Percentiles rank a stretch among this genome's conserved stretches.
Conservation (phyloP, 192 early-diverging fungal genomes). For the Cetraspora pellucida region DNA sequence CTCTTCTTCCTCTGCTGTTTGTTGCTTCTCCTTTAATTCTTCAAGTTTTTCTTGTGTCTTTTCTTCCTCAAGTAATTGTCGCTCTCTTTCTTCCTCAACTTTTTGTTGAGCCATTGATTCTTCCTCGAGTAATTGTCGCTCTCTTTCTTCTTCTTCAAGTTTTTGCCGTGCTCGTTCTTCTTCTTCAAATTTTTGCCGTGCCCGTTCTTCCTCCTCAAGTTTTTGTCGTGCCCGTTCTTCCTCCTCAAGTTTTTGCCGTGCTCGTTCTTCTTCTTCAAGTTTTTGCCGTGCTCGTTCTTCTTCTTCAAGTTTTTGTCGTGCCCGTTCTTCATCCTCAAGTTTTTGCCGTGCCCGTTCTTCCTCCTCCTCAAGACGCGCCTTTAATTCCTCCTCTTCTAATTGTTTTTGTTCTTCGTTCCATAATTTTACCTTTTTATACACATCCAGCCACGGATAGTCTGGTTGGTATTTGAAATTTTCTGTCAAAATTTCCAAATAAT, state of each 20-base stretch:
- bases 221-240: background rate
- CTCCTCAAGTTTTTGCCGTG: background rate
- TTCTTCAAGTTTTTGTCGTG: background rate
- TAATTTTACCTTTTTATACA: conserved; percentile 31
- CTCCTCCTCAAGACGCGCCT: background rate
- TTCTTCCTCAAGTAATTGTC: background rate
- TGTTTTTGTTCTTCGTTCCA: conserved; percentile 7
- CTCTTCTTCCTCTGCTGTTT: background rate
- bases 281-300: background rate
- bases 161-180: background rate
- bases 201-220: background rate
- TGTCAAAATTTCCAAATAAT: conserved; percentile 45
- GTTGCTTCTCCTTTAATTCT: background rate
- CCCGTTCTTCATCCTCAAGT: background rate
- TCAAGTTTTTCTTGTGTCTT: background rate
- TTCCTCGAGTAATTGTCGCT: background rate
- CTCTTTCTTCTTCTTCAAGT: background rate
- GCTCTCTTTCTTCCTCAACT: background rate
- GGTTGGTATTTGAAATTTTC: conserved; percentile 46
- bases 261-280: background rate
- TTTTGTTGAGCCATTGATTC: too few relatives aligned
- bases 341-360: background rate
- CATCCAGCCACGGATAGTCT: conserved; percentile 38
- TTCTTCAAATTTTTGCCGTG: too few relatives aligned
- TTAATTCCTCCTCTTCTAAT: background rate